These are phyloP conservation scores for Cyberlindnera misumaiensis DNA, from an alignment of 805 yeast species.

Conservation along the genomic window DNA sequence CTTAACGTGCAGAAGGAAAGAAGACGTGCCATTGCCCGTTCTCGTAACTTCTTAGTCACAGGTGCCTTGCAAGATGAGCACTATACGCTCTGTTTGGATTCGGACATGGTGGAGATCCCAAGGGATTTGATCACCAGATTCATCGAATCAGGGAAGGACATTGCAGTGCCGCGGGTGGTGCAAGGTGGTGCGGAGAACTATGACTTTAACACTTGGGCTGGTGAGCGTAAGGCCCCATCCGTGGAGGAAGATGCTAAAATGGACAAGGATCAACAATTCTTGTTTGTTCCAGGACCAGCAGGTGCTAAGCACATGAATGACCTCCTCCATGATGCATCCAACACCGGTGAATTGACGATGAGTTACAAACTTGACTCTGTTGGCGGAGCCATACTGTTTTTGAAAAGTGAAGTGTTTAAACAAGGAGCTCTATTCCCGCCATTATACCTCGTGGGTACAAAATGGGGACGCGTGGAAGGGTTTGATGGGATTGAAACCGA, in stretches of 20 bases:
- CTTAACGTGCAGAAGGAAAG: slow-evolving; percentile 20
- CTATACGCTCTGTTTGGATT: slow-evolving; percentile 13
- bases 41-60: slow-evolving; percentile 24
- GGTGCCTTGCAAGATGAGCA: neutral
- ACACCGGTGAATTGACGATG: slow-evolving; percentile 1
- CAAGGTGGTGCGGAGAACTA: slow-evolving; percentile 19
- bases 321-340: slow-evolving; percentile 7
- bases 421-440: slow-evolving; percentile 43
- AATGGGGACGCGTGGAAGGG: slow-evolving; percentile 42
- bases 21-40: slow-evolving; percentile 23
- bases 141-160: slow-evolving; percentile 22
- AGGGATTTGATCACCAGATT: slow-evolving; percentile 21
- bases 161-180: slow-evolving; percentile 24
- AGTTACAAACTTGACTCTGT: slow-evolving; percentile 34
- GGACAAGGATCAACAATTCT: slow-evolving; percentile 10
- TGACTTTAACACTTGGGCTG: slow-evolving; percentile 31
- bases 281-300: slow-evolving; percentile 12
- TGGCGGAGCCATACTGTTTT: slow-evolving; percentile 44
- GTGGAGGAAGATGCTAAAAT: slow-evolving; percentile 13
- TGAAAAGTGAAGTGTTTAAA: slow-evolving; percentile 32
- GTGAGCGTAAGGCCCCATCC: slow-evolving; percentile 23
- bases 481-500: slow-evolving; percentile 51
- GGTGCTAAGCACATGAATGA: slow-evolving; percentile 3
- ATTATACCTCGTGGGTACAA: slow-evolving; percentile 36
- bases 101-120: slow-evolving; percentile 24